Percentiles rank a stretch among this genome's conserved stretches.
Evolutionary conservation across 139 green algal species (phyloP).

Genomic region (Asterochloris erici): DNA sequence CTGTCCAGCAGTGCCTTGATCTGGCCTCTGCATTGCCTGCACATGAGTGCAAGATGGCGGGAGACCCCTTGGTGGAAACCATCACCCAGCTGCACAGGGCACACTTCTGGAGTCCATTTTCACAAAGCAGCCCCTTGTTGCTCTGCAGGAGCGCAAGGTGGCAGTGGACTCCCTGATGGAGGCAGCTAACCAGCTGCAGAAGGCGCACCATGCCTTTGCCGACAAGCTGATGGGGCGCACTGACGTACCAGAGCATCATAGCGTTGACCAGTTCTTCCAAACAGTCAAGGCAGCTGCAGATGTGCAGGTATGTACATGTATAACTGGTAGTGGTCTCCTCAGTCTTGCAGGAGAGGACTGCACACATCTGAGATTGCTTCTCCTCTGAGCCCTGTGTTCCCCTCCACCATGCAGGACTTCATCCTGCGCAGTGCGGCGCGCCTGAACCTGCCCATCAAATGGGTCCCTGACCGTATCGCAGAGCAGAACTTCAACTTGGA

Average conservation of each 20-base stretch:
- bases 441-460: constrained; percentile 25
- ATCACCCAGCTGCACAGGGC: too few species aligned
- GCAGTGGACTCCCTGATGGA: constrained; percentile 24
- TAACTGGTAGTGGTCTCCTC: too few species aligned
- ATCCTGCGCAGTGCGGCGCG: constrained; percentile 22
- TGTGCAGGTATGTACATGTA: neutral
- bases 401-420: constrained; percentile 1
- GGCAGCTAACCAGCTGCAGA: constrained; percentile 12
- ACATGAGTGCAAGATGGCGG: too few species aligned
- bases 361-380: too few species aligned
- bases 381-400: neutral
- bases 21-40: too few species aligned
- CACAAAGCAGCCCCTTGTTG: neutral
- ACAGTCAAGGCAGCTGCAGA: constrained; percentile 23
- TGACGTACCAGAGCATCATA: constrained; percentile 21
- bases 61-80: too few species aligned
- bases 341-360: too few species aligned
- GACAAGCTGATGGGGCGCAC: constrained; percentile 1
- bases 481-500: constrained; percentile 26
- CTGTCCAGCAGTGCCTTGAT: too few species aligned
- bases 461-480: constrained; percentile 23
- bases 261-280: constrained; percentile 24
- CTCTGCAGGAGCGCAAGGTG: constrained; percentile 24
- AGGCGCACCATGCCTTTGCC: constrained; percentile 4
- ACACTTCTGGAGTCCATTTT: neutral